Evolutionary conservation across 306 rosid genomes (phyloP), one percentile per base, ranked within the genome.

Genomic region (Castanospermum australe): DNA sequence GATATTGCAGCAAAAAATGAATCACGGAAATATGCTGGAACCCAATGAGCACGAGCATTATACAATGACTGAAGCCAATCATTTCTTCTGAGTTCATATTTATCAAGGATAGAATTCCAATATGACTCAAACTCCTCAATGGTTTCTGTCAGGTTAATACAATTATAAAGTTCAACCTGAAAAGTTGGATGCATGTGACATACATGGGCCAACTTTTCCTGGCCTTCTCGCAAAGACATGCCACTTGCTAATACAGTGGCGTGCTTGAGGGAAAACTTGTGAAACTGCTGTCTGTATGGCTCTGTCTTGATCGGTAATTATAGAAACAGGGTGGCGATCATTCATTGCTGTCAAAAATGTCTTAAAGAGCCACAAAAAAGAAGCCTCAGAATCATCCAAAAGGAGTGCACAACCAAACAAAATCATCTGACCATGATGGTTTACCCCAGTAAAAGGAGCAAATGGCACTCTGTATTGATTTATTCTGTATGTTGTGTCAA

Each of bases 201-300:
- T 64, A 94, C 94, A 69, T 86, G 89, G 63, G 89, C 97, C 81
- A 94, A 79, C 86, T 86, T 94, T 67, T 94, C 97, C 73, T 90
- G 98, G 67, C 98, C 98, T 82, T 94, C 98, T 79, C 97, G 87
- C 86, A 94, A 94, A 90, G 82, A 94, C 93, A 67, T 92, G 91
- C 94, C 93, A 92, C 85, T 84, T 94, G 84, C 89, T 94, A 74
- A 92, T 86, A 69, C 97, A 92, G 84, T 89, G 95, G 20, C 98
- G 94, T 55, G 88, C 87, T 85, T 89, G 91, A 44, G 98, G 97
- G 76, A 94, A 89, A 79, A 92, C 92, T 83, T 88, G 92, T 77
- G 94, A 87, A 84, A 90, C 89, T 79, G 98, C 97, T 44, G 81
- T 64, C 74, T 89, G 95, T 68, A 90, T 89, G 70, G 89, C 92